Evolutionary conservation across 768 basidiomycete species (phyloP), one percentile per base, ranked within the genome.

Genomic region (Lactifluus subvellereus): DNA sequence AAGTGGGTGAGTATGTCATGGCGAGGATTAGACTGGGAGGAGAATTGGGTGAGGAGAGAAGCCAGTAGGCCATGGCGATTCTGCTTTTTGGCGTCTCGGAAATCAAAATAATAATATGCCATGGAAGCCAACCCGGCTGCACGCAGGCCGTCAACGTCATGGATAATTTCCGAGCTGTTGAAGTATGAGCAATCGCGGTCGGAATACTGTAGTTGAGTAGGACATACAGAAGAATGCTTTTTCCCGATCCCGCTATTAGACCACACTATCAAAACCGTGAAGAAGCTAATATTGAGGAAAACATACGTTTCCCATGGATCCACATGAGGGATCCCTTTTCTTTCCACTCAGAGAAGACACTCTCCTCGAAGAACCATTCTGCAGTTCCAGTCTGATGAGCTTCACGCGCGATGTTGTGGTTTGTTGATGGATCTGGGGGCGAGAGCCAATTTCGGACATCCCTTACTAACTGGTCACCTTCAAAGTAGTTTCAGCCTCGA

Each of bases 251-350:
- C 7, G 59, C 59, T 60, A 22, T 22, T 7, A 54, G 45, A 32
- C 9, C 5, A 47, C n/a, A 22, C 6, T 13, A n/a, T 61, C n/a
- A 48, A 16, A 4, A 30, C 1, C 14, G 13, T 30, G 4, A 9
- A 27, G 1, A 10, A 4, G 3, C 3, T 11, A n/a, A 18, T 11
- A 30, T 2, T 38, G 2, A 42, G 27, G 18, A 6, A 32, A 35
- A 18, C 57, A 32, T 57, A 59, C 61, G 56, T 22, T 59, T 62
- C 9, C 61, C 61, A 33, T 62, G 57, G 13, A 62, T 32, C 61
- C 61, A 62, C 22, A 62, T 2, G 0, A 62, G 20, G 13, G 61
- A 62, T 14, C 54, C 57, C 1, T 6, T 27, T 14, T 16, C 22
- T n/a, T 51, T 52, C 61, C 61, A 62, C 4, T 40, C 40, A 27